Evolutionary conservation across 1,139 yeast species (phyloP), one percentile per base, ranked within the genome.

Genomic region (Kluyveromyces marxianus): DNA sequence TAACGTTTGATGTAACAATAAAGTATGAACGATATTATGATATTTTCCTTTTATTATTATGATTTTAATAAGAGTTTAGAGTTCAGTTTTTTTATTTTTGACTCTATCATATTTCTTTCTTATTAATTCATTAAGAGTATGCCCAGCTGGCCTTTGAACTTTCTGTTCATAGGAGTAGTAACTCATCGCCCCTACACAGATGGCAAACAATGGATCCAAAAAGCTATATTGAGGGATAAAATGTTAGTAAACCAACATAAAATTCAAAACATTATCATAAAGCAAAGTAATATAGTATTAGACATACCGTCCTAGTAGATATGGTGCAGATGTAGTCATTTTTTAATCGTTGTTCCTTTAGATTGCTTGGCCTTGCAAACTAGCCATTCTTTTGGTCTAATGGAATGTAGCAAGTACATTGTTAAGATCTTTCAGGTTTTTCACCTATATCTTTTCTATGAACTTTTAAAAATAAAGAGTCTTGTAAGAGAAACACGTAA

Each of bases 161-260:
- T 85, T 67, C 48, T 60, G 65, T 57, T 83, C 90, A 49, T 79
- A 78, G 6, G 79, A 66, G 51, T 75, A 79, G 59, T 78, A 83
- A 3, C 87, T 78, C 4, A 74, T 65, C 0, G 72, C 69, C 0
- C 90, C 90, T 3, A 81, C 71, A 0, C 46, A 62, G 1, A 81
- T 56, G 1, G 83, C 88, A 50, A 80, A 71, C 2, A 80, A 28
- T 2, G 88, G 87, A 58, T 83, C 90, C 1, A 69, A 38, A 37
- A 50, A 52, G 37, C 58, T 54, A 14, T 36, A 10, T 24, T 4
- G 14, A 32, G 10, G 14, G 35, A 33, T n/a, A 30, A 25, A 10
- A 37, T 4, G 39, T 36, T 36, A 36, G 39, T 36, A 36, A 25
- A 36, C 26, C 25, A 35, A 24, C 7, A 31, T 14, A 14, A 14